Evolutionary conservation across 2,329 filamentous ascomycete species (phyloP).

Genomic region (Colletotrichum sp.): DNA sequence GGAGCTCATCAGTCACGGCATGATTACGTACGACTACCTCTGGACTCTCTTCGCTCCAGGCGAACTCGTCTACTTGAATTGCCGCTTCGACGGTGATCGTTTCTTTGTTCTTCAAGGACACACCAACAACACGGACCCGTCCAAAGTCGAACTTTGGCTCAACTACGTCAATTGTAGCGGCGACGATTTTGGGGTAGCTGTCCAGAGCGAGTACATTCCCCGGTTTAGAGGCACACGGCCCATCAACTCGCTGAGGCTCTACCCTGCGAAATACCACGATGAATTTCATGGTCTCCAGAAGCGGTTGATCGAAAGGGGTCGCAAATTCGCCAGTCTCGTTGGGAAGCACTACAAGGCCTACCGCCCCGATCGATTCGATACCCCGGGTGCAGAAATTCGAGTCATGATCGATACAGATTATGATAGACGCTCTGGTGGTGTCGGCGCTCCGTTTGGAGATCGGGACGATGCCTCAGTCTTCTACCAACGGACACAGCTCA

Average conservation of each 20-base stretch:
- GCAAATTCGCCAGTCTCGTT: conserved; percentile 46
- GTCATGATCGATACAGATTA: background rate
- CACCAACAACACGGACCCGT: conserved; percentile 34
- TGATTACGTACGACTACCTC: conserved; percentile 56
- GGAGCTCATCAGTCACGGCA: conserved; percentile 56
- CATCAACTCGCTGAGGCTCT: conserved; percentile 47
- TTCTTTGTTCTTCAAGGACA: conserved; percentile 35
- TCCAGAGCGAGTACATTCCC: conserved; percentile 37
- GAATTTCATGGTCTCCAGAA: conserved; percentile 36
- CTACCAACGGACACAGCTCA: conserved; percentile 3
- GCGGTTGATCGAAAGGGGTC: conserved; percentile 44
- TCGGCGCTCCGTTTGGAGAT: background rate
- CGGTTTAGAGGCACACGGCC: conserved; percentile 47
- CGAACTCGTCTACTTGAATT: conserved; percentile 39
- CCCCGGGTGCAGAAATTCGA: background rate
- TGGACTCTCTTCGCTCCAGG: conserved; percentile 59
- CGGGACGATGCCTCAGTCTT: background rate
- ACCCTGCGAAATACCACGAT: conserved; percentile 49
- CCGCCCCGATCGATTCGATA: conserved; percentile 24
- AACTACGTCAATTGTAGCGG: conserved; percentile 53
- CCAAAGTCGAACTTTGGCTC: conserved; percentile 41
- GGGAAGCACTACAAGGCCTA: conserved; percentile 55
- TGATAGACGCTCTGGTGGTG: background rate
- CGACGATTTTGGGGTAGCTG: conserved; percentile 45
- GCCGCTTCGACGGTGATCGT: conserved; percentile 41